Evolutionary conservation across 2,329 filamentous ascomycete species (phyloP), one percentile per base, ranked within the genome.

Genomic region (Colletotrichum tamarilloi): DNA sequence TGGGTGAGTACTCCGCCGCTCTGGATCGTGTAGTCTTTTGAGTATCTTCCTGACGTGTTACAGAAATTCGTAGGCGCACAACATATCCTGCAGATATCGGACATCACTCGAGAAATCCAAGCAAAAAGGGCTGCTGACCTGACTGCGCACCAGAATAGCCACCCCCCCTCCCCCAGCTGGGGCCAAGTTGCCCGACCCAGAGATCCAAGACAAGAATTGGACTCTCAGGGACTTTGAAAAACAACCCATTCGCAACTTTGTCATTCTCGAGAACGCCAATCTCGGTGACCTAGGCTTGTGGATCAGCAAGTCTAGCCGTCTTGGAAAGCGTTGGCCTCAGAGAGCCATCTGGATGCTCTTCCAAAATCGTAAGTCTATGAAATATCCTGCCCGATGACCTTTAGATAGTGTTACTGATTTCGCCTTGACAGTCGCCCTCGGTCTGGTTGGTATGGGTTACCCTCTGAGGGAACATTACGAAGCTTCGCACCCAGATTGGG

Each of bases 221-320:
- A 38, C 38, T 1, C 55, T 73, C 14, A 30, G 49, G 5, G 32
- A 56, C 11, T 66, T 73, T 26, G 30, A 22, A 14, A 26, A 38
- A 14, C 32, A 76, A 74, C 60, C 69, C 26, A 35, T 63, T 4
- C 14, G 42, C 46, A 32, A 72, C 4, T 74, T 76, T 22, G 60
- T 80, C 38, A 71, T 80, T 2, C 62, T 81, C 49, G 81, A 82
- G 62, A 78, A 76, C 67, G 73, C 76, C 32, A 70, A 77, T 11
- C 72, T 74, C 14, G 78, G 80, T 7, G 78, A 77, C 49, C 42
- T 75, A 22, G n/a, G 53, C 24, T n/a, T 52, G 22, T 75, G 73
- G 73, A 62, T 75, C 28, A 42, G 28, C 52, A 75, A 75, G 32
- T 32, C 71, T 19, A 67, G 71, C 55, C 67, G 67, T 26, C 53